These are phyloP conservation scores for Hippophae tibetana DNA, from an alignment of 306 rosid species.

Conservation along the genomic window DNA sequence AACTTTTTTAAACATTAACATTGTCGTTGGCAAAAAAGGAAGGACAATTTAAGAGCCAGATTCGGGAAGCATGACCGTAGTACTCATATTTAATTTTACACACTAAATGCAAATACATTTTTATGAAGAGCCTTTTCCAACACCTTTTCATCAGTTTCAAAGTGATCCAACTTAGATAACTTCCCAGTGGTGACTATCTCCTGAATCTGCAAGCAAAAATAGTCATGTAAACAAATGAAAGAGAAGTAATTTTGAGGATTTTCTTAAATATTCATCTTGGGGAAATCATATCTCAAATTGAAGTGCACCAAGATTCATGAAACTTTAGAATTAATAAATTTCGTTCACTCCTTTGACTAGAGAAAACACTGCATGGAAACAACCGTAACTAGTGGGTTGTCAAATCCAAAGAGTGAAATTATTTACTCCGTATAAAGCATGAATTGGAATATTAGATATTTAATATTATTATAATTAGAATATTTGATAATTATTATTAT, in stretches of 20 bases:
- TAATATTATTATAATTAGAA: too few relatives aligned
- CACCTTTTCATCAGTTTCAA: constrained; percentile 90
- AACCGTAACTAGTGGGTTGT: too few relatives aligned
- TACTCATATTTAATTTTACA: background rate
- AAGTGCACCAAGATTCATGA: background rate
- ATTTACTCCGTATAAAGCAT: too few relatives aligned
- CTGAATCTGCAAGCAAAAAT: constrained; percentile 56
- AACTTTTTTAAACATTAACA: too few relatives aligned
- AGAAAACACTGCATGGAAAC: background rate
- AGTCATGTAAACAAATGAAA: constrained; percentile 12
- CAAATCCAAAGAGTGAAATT: too few relatives aligned
- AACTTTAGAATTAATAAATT: background rate
- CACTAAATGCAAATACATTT: background rate
- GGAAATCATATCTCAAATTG: background rate
- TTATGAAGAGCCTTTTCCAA: constrained; percentile 15
- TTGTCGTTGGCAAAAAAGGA: background rate
- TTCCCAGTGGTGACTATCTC: constrained; percentile 86
- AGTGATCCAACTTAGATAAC: constrained; percentile 79
- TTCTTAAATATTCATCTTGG: background rate
- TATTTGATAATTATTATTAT: too few relatives aligned
- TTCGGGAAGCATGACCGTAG: background rate
- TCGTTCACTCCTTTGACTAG: background rate
- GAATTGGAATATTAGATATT: too few relatives aligned
- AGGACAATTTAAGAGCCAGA: background rate
- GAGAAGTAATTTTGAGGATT: background rate